Conservation (phyloP, 192 early-diverging fungal genomes). For the Podochytrium sp. region DNA sequence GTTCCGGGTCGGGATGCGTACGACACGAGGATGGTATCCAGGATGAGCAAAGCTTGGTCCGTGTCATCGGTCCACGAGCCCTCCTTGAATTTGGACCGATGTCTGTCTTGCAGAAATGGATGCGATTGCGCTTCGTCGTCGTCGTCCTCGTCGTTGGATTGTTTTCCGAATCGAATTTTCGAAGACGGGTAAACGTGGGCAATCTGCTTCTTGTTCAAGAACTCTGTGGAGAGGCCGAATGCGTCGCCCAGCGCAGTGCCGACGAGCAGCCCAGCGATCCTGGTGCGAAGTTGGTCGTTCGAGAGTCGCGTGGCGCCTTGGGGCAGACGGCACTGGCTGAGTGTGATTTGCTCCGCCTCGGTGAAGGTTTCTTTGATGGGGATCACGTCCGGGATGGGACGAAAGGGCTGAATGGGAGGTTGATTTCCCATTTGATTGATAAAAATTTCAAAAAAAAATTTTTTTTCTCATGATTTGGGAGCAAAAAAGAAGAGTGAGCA, state of each 20-base stretch:
- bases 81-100: constrained; percentile 44
- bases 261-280: constrained; percentile 30
- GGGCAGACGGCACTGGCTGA: too few species aligned
- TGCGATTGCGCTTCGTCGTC: too few species aligned
- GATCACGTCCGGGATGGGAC: too few species aligned
- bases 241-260: constrained; percentile 68
- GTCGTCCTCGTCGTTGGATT: too few species aligned
- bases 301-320: background rate
- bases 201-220: constrained; percentile 51
- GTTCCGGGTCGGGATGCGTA: constrained; percentile 43
- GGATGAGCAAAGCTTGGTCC: constrained; percentile 64
- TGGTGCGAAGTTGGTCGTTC: background rate
- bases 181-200: constrained; percentile 54
- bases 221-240: constrained; percentile 68
- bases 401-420: too few species aligned
- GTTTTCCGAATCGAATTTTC: constrained; percentile 57
- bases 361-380: too few species aligned
- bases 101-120: constrained; percentile 45
- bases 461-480: too few species aligned
- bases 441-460: too few species aligned
- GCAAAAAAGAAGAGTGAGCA: too few species aligned
- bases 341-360: too few species aligned
- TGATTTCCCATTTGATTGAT: too few species aligned
- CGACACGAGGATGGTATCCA: constrained; percentile 53
- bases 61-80: constrained; percentile 61